A percentile compares a stretch with the other conserved stretches of the same genome.
phyloP scores from a whole-genome alignment of 495 filamentous ascomycete genomes.

The Neurospora sp. region DNA sequence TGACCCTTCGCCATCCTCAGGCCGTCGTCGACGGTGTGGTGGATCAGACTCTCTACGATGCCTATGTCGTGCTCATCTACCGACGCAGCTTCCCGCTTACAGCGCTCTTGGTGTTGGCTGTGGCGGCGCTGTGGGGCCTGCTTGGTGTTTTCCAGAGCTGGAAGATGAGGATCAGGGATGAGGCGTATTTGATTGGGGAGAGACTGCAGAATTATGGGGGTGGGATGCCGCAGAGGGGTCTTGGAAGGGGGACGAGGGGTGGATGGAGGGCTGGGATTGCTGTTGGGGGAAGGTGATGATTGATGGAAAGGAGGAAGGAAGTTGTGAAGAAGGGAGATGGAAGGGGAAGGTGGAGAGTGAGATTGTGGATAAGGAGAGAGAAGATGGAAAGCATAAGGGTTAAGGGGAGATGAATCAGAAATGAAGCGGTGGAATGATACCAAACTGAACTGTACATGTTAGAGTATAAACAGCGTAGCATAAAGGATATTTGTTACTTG shows the following conservation, averaged over 20 bases:
- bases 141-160: conserved; percentile 61
- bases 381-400: neutral
- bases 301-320: neutral
- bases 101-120: conserved; percentile 31
- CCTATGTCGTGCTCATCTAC: conserved; percentile 48
- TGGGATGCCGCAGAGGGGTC: conserved; percentile 4
- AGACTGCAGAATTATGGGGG: conserved; percentile 87
- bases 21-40: conserved; percentile 15
- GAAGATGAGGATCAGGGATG: conserved; percentile 77
- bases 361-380: neutral
- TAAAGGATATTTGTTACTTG: neutral
- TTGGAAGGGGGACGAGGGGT: conserved; percentile 3
- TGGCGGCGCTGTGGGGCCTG: conserved; percentile 32
- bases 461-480: neutral
- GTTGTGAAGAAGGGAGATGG: neutral
- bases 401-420: neutral
- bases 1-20: neutral
- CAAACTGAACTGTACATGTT: neutral
- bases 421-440: neutral
- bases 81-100: conserved; percentile 63
- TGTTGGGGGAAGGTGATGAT: neutral
- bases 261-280: conserved; percentile 19
- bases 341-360: neutral
- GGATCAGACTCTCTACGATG: conserved; percentile 27
- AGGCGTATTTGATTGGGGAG: conserved; percentile 94